These are phyloP conservation scores for Eugenia klotzschiana DNA, from an alignment of 441 rosid species.

Conservation along the genomic window DNA sequence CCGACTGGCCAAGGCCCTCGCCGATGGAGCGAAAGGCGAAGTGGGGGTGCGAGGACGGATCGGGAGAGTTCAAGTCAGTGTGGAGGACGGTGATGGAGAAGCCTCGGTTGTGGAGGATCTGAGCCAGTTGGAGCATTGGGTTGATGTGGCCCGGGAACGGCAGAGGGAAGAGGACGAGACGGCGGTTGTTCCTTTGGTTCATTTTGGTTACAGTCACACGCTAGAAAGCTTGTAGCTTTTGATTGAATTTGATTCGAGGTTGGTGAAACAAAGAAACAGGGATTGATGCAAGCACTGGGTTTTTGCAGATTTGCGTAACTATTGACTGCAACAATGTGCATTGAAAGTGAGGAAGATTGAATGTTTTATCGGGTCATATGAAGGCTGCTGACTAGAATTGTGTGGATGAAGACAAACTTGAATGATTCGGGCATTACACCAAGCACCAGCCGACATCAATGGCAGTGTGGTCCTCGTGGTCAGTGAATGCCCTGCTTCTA, in stretches of 20 bases:
- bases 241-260: background rate
- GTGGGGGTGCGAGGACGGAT: background rate
- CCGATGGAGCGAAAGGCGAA: background rate
- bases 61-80: background rate
- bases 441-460: background rate
- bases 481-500: background rate
- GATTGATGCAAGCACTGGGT: background rate
- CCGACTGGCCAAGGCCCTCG: background rate
- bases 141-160: conserved; percentile 6
- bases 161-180: background rate
- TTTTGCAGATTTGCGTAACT: background rate
- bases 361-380: background rate
- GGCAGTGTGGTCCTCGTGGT: background rate
- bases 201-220: background rate
- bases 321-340: background rate
- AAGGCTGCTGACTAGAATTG: background rate
- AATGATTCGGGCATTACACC: background rate
- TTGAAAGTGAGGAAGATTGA: background rate
- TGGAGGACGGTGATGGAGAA: conserved; percentile 6
- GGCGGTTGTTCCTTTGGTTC: background rate
- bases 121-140: conserved; percentile 6
- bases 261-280: background rate
- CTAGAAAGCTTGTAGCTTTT: background rate
- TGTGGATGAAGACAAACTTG: background rate
- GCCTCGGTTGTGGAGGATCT: background rate